Conservation (phyloP, 192 early-diverging fungal genomes). For the Phlyctochytrium planicorne region DNA sequence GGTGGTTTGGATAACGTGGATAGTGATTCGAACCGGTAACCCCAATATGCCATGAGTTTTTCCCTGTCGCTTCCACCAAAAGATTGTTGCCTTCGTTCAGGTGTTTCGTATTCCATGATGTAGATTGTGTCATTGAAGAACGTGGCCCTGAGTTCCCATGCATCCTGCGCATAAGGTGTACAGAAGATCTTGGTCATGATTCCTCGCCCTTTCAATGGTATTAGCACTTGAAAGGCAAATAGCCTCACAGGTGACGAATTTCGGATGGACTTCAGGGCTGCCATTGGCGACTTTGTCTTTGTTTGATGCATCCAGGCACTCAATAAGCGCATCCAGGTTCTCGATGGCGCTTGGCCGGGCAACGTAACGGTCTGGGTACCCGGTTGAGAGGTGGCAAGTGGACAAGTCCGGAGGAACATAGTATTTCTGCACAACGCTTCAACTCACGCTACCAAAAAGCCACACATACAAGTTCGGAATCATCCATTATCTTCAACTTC, state of each 20-base stretch:
- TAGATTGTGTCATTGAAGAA: slow-evolving; percentile 69
- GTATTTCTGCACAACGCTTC: slow-evolving; percentile 17
- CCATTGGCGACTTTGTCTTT: background rate
- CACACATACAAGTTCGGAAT: slow-evolving; percentile 23
- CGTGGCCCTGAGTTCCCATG: slow-evolving; percentile 81
- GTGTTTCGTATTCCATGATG: slow-evolving; percentile 66
- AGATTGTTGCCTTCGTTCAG: slow-evolving; percentile 29
- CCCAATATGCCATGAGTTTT: slow-evolving; percentile 78
- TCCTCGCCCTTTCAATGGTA: slow-evolving; percentile 75
- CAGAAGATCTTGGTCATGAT: slow-evolving; percentile 84
- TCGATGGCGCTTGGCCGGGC: slow-evolving; percentile 63
- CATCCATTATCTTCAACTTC: slow-evolving; percentile 13
- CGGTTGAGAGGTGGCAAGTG: slow-evolving; percentile 48
- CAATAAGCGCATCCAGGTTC: slow-evolving; percentile 79
- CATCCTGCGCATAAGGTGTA: slow-evolving; percentile 78
- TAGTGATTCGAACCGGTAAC: slow-evolving; percentile 87
- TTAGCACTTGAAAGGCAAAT: background rate
- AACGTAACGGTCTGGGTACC: slow-evolving; percentile 68
- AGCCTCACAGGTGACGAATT: slow-evolving; percentile 37
- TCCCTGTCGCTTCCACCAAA: slow-evolving; percentile 49
- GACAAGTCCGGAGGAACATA: slow-evolving; percentile 14
- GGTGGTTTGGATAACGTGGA: slow-evolving; percentile 64
- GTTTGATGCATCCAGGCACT: slow-evolving; percentile 32
- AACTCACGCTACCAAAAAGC: slow-evolving; percentile 8
- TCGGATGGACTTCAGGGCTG: slow-evolving; percentile 6